These are phyloP conservation scores for Cryphonectria japonica DNA, from an alignment of 2,329 filamentous ascomycete species.

Conservation along the genomic window DNA sequence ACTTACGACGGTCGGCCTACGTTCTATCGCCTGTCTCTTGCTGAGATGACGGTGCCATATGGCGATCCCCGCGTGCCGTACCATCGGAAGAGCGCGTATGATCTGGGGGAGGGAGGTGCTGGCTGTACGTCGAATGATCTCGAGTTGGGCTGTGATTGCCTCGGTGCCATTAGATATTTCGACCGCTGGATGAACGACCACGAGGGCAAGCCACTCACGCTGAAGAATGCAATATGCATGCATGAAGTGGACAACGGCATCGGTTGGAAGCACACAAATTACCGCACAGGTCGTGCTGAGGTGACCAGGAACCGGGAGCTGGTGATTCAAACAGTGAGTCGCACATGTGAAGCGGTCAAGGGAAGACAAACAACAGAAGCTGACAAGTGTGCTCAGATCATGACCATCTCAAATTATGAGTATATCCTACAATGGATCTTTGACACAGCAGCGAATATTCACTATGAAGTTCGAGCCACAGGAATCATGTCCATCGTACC, in stretches of 20 bases:
- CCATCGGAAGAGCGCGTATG: conserved; percentile 19
- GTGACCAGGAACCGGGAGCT: conserved; percentile 55
- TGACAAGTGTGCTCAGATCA: conserved; percentile 45
- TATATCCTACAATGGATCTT: conserved; percentile 47
- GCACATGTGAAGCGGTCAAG: conserved; percentile 2
- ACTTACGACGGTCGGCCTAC: conserved; percentile 65
- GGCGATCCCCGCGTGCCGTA: conserved; percentile 22
- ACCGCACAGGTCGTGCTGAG: conserved; percentile 53
- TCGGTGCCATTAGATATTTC: conserved; percentile 35
- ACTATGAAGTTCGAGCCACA: conserved; percentile 30
- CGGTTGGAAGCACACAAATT: conserved; percentile 61
- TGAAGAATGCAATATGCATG: conserved; percentile 57
- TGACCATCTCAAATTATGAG: conserved; percentile 63
- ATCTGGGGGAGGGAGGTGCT: conserved; percentile 18
- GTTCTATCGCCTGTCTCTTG: conserved; percentile 58
- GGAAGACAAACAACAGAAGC: too few relatives aligned
- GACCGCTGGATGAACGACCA: conserved; percentile 65
- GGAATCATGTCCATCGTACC: conserved; percentile 51
- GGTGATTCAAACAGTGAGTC: conserved; percentile 54
- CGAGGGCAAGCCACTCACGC: conserved; percentile 49
- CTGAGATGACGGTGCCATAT: conserved; percentile 66
- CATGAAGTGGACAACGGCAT: conserved; percentile 63
- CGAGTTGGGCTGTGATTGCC: conserved; percentile 22
- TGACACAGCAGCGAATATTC: conserved; percentile 49
- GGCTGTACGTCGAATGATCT: conserved; percentile 22